phyloP scores from a whole-genome alignment of 768 basidiomycete genomes.

The Rhodotorula taiwanensis region DNA sequence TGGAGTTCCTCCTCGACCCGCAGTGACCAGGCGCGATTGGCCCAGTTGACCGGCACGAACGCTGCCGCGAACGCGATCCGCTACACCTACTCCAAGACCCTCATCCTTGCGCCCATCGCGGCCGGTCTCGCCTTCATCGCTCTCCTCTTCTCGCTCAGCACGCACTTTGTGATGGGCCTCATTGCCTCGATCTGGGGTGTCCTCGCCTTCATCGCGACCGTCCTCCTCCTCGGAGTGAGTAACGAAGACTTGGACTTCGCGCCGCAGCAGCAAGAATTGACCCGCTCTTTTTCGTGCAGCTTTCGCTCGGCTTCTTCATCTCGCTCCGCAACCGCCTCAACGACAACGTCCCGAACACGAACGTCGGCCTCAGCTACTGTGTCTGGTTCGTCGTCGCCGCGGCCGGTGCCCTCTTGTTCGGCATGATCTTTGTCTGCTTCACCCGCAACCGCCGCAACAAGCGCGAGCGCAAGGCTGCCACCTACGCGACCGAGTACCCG shows the following conservation, averaged over 20 bases:
- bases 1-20: too few species aligned
- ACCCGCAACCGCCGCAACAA: conserved; percentile 21
- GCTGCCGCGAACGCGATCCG: conserved; percentile 5
- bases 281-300: not conserved
- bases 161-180: conserved; percentile 43
- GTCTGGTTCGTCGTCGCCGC: conserved; percentile 35
- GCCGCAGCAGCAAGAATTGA: too few species aligned
- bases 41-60: not conserved
- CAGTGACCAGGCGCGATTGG: conserved; percentile 1
- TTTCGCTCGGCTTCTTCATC: conserved; percentile 32
- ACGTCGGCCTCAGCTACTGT: not conserved
- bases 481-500: conserved; percentile 17
- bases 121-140: conserved; percentile 44
- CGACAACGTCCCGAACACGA: conserved; percentile 14
- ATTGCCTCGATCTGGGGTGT: conserved; percentile 41
- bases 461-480: conserved; percentile 4
- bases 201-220: conserved; percentile 43
- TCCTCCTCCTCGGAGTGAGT: conserved; percentile 43
- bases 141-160: conserved; percentile 43
- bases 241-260: too few species aligned
- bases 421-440: conserved; percentile 26
- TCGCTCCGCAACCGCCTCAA: conserved; percentile 20
- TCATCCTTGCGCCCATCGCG: conserved; percentile 45
- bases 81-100: conserved; percentile 38
- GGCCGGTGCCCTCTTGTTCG: conserved; percentile 15